Base-by-base conservation (phyloP, 345 rosid species). In the Linum lewisii region DNA sequence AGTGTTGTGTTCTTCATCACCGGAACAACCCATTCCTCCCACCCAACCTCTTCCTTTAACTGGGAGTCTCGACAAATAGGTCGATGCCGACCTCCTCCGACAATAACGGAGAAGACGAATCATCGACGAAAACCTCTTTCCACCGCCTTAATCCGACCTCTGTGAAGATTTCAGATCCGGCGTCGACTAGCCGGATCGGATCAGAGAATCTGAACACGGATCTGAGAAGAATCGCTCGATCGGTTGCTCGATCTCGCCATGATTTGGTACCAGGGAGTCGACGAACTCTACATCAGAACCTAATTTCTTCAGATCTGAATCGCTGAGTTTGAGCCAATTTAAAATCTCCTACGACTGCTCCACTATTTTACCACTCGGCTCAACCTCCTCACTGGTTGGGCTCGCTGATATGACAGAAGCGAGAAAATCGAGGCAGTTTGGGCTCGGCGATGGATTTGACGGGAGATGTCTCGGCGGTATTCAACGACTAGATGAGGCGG, bases 401-500 rank as follows among this genome's bases (percentile, higher is more conserved):
- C 20, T 24, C 1, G 2, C 8, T 5, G 24, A 20, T 7, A 81
- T 23, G n/a, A 76, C 54, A 3, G 82, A 61, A 7, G 61, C 74
- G 68, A 81, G 51, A 72, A 84, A 78, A 49, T 79, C 80, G 21
- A 81, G 36, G 58, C 50, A 59, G 54, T 22, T 69, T 64, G 64
- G 69, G 63, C 68, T 76, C 62, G 80, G 67, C 24, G n/a, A n/a
- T n/a, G n/a, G n/a, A 60, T 51, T 70, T 63, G 22, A 49, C 23
- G 67, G 9, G 83, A 78, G 16, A 20, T 38, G 36, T 19, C 24
- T 75, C 60, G 66, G 67, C 73, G 8, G 82, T 80, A 81, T 88
- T 86, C 95, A 93, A 90, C 2, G 82, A 64, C 62, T 90, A 92
- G 76, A 90, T 90, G 52, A 90, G 71, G 0, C 97, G 87, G 23